phyloP scores from a whole-genome alignment of 1,139 yeast species.

The Yamadazyma conglobata region DNA sequence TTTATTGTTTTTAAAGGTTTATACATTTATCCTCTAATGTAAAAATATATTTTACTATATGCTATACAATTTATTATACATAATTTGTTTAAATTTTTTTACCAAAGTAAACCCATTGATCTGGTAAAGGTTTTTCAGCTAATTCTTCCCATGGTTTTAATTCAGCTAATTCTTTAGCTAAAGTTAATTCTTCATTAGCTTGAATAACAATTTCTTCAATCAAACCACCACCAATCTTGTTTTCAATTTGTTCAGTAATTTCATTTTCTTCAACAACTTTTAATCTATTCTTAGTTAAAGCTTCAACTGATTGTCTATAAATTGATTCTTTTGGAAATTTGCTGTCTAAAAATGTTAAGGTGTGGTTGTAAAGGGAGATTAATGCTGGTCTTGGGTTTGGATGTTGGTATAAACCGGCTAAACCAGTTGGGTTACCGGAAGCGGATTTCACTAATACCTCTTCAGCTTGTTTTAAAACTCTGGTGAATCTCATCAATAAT shows the following conservation, averaged over 20 bases:
- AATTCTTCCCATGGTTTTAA: constrained; percentile 68
- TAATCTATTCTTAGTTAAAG: constrained; percentile 68
- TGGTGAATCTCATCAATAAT: constrained; percentile 38
- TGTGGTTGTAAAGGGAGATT: constrained; percentile 65
- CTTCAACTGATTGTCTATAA: constrained; percentile 73
- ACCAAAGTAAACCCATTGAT: constrained; percentile 72
- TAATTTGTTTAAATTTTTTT: constrained; percentile 38
- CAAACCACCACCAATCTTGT: constrained; percentile 75
- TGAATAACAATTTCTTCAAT: constrained; percentile 81
- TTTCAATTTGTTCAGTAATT: constrained; percentile 65
- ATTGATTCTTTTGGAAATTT: constrained; percentile 70
- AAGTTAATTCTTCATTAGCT: constrained; percentile 75
- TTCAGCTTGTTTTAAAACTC: constrained; percentile 48
- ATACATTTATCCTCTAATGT: too few relatives aligned
- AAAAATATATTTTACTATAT: too few relatives aligned
- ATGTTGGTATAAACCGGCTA: constrained; percentile 74
- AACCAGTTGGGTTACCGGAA: constrained; percentile 72
- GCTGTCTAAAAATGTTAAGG: constrained; percentile 54
- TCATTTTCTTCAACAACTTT: constrained; percentile 63
- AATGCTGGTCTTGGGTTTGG: constrained; percentile 85
- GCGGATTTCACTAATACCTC: constrained; percentile 66
- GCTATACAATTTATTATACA: constrained; percentile 1
- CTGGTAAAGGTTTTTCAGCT: constrained; percentile 66
- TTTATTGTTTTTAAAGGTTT: too few relatives aligned
- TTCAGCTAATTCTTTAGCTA: constrained; percentile 65